Conservation (phyloP, 805 yeast species). For the Zygoascus ofunaensis region DNA sequence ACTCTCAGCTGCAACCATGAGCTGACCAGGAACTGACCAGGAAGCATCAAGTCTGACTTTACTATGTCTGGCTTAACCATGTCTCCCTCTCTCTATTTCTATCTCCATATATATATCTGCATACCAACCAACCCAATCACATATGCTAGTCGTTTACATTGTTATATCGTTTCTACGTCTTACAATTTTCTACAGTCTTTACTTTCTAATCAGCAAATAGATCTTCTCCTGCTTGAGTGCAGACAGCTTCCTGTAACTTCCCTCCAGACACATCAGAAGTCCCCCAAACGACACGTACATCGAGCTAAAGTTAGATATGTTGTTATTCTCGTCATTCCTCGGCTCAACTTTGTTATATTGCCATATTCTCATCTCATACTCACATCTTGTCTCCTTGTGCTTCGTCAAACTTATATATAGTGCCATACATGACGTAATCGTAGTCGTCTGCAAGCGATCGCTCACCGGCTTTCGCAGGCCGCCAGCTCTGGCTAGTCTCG, state of each 20-base stretch:
- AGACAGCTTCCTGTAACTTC: slow-evolving; percentile 83
- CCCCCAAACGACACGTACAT: slow-evolving; percentile 97
- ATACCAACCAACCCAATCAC: too few relatives aligned
- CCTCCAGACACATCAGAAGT: slow-evolving; percentile 84
- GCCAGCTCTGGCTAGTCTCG: slow-evolving; percentile 45
- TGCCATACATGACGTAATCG: slow-evolving; percentile 97
- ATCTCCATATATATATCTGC: too few relatives aligned
- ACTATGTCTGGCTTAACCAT: too few relatives aligned
- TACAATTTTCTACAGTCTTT: too few relatives aligned
- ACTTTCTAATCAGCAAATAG: slow-evolving; percentile 78
- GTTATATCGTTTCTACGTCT: too few relatives aligned
- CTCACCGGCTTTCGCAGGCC: slow-evolving; percentile 77
- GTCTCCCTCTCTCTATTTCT: too few relatives aligned
- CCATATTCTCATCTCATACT: slow-evolving; percentile 13
- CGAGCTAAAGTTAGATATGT: slow-evolving; percentile 41
- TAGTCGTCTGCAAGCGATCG: slow-evolving; percentile 89
- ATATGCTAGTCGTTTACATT: too few relatives aligned
- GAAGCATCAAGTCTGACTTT: too few relatives aligned
- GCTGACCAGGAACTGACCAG: too few relatives aligned
- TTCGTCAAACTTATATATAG: slow-evolving; percentile 94
- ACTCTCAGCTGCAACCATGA: too few relatives aligned
- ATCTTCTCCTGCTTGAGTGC: slow-evolving; percentile 89
- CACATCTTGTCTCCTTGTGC: slow-evolving; percentile 45
- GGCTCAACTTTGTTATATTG: neutral
- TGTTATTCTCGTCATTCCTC: neutral